Evolutionary conservation across 129 eudicot species (phyloP).

Genomic region (Lactuca saligna): DNA sequence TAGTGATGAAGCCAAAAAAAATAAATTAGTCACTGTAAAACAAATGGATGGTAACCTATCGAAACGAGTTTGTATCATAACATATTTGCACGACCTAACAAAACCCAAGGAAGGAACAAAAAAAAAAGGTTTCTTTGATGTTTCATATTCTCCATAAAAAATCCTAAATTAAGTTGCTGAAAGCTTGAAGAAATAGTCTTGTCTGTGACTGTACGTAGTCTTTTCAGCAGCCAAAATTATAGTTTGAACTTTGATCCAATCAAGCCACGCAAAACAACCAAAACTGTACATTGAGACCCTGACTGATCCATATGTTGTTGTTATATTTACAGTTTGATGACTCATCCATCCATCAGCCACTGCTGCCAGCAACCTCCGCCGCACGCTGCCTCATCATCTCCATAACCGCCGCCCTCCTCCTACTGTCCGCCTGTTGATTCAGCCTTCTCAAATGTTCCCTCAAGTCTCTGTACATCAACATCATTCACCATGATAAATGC

Average conservation of each 20-base stretch:
- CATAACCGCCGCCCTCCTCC: constrained; percentile 89
- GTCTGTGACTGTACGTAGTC: constrained; percentile 9
- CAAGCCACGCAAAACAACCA: constrained; percentile 15
- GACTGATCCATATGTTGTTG: neutral
- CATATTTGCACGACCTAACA: constrained; percentile 18
- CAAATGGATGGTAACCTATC: constrained; percentile 8
- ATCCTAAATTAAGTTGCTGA: constrained; percentile 13
- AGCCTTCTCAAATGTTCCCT: constrained; percentile 74
- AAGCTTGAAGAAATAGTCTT: constrained; percentile 21
- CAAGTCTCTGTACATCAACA: constrained; percentile 51
- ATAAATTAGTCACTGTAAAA: constrained; percentile 11
- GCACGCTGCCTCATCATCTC: constrained; percentile 99
- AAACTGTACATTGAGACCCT: constrained; percentile 28
- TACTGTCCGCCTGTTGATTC: constrained; percentile 81
- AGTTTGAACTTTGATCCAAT: constrained; percentile 28
- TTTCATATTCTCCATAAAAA: constrained; percentile 16
- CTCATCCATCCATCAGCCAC: constrained; percentile 25
- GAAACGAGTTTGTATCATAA: neutral
- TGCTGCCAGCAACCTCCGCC: constrained; percentile 76
- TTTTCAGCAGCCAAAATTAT: constrained; percentile 12
- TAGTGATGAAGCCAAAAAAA: constrained; percentile 3
- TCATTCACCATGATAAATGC: too few relatives aligned
- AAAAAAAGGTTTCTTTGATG: neutral
- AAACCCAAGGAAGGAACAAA: constrained; percentile 1
- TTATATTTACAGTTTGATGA: constrained; percentile 39